Base-by-base conservation (phyloP, 176 grass and related monocot genomes). In the Canna indica region DNA sequence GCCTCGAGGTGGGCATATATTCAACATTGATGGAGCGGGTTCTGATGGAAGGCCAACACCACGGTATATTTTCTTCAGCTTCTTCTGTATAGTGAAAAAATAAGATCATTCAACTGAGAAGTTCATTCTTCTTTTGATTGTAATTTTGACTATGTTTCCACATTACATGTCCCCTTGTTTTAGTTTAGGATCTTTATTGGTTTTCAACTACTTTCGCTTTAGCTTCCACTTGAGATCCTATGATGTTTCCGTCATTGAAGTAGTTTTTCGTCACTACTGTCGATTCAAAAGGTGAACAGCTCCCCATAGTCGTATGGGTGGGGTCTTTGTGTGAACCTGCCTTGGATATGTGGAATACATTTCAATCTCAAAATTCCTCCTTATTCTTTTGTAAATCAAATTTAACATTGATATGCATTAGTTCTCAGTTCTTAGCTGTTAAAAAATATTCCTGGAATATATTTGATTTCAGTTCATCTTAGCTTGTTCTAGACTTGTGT, bases 21-120 rank as follows among this genome's bases (percentile, higher is more conserved):
- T 92, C 84, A 97, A 97, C 64, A 91, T 97, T 74, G 93, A 96
- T 81, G 93, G 93, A 66, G 93, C 93, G 69, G 93, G 93, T 87
- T 97, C 93, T 73, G 93, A 97, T 86, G 93, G 88, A 81, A 97
- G 93, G 67, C 93, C 93, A 62, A 97, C 88, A 48, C 93, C 93
- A 52, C 88, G 93, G 93, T 97, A 33, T 69, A 34, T 56, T 67
- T 52, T 3, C 36, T 25, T 34, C 8, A 73, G 5, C 52, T 38
- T 34, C 34, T 38, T 0, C 26, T 47, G 22, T 70, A 28, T 47
- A 3, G 26, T 36, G 20, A 14, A 22, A 66, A 16, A 22, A 22
- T 66, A 18, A 66, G 63, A 6, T 9, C 31, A 36, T 38, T 36
- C 17, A 70, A 70, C 36, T 48, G 26, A 42, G 39, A 42, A 17